Conservation (phyloP, 495 filamentous ascomycete species). For the Sordaria brevicollis region DNA sequence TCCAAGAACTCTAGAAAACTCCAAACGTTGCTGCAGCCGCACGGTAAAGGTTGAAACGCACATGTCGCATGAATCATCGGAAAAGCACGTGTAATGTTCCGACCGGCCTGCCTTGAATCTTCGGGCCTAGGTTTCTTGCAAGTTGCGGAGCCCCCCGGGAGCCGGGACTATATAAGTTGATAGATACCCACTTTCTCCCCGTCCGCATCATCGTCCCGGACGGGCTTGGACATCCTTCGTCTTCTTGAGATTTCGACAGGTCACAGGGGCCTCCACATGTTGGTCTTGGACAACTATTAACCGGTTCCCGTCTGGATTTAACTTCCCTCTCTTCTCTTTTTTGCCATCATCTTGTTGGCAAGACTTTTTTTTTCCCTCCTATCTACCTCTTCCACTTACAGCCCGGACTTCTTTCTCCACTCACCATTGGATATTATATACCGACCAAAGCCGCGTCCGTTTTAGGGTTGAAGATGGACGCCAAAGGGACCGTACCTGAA, state of each 20-base stretch:
- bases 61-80: not conserved
- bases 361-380: not conserved
- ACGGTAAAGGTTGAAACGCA: not conserved
- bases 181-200: not conserved
- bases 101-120: not conserved
- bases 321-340: not conserved
- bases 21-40: not conserved
- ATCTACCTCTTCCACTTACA: not conserved
- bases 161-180: not conserved
- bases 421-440: not conserved
- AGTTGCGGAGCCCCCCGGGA: not conserved
- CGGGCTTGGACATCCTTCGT: not conserved
- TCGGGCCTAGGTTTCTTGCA: not conserved
- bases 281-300: not conserved
- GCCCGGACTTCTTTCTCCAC: not conserved
- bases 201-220: not conserved
- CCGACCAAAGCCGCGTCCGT: not conserved
- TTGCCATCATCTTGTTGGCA: not conserved
- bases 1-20: not conserved
- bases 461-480: not conserved
- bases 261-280: not conserved
- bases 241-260: not conserved
- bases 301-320: not conserved
- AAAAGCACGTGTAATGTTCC: not conserved
- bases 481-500: not conserved